Evolutionary conservation across 306 rosid species (phyloP).

Genomic region (Gastrolobium bilobum): DNA sequence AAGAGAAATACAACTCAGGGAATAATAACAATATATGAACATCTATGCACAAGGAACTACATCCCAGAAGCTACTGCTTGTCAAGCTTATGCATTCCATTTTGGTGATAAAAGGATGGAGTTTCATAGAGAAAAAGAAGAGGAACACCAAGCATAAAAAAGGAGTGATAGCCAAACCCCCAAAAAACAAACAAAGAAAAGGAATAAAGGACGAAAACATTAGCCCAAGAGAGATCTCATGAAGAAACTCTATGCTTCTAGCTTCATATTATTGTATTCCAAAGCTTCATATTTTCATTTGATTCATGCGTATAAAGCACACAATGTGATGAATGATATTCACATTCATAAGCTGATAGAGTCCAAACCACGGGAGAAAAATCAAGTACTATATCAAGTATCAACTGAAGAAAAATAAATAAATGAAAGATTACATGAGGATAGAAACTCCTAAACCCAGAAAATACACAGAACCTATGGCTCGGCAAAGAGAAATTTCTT

Average conservation of each 20-base stretch:
- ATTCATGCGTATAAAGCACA: neutral
- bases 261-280: neutral
- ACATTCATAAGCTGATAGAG: neutral
- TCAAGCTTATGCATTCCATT: neutral
- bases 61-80: constrained; percentile 19
- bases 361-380: too few relatives aligned
- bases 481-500: too few relatives aligned
- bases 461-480: too few relatives aligned
- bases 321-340: neutral
- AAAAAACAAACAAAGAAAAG: neutral
- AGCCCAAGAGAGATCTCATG: neutral
- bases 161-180: constrained; percentile 5
- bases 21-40: constrained; percentile 16
- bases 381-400: too few relatives aligned
- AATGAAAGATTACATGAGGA: too few relatives aligned
- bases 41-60: constrained; percentile 15
- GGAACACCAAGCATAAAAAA: neutral
- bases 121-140: neutral
- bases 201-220: neutral
- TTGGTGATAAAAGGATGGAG: constrained; percentile 7
- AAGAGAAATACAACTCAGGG: neutral
- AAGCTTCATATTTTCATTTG: neutral
- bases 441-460: too few relatives aligned
- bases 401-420: too few relatives aligned
- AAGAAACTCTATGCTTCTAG: neutral